These are phyloP conservation scores for Eucommia ulmoides DNA, from an alignment of 257 asterid species.

Conservation along the genomic window DNA sequence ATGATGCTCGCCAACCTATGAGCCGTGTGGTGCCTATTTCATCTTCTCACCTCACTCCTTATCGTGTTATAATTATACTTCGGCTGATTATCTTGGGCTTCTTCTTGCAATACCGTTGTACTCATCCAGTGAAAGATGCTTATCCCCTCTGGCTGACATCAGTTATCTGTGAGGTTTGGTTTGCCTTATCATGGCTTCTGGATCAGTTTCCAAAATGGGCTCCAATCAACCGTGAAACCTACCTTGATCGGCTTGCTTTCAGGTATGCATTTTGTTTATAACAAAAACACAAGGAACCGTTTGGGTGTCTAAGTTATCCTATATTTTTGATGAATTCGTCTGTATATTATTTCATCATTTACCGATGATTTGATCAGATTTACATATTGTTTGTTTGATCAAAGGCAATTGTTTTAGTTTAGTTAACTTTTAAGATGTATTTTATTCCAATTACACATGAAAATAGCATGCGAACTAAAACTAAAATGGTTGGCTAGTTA, in stretches of 20 bases:
- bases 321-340: too few relatives aligned
- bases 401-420: not conserved
- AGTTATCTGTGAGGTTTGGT: slow-evolving; percentile 71
- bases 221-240: slow-evolving; percentile 59
- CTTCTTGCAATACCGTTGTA: slow-evolving; percentile 60
- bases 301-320: too few relatives aligned
- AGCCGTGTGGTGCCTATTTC: slow-evolving; percentile 56
- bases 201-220: slow-evolving; percentile 73
- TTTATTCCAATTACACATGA: too few relatives aligned
- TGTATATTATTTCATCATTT: too few relatives aligned
- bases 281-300: too few relatives aligned
- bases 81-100: slow-evolving; percentile 53
- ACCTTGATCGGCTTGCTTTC: slow-evolving; percentile 48
- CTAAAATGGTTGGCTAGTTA: too few relatives aligned
- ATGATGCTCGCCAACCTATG: slow-evolving; percentile 66
- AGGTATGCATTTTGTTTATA: too few relatives aligned
- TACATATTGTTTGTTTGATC: too few relatives aligned
- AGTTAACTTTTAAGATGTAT: too few relatives aligned
- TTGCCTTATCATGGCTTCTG: slow-evolving; percentile 61
- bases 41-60: slow-evolving; percentile 49
- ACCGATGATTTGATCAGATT: slow-evolving; percentile 6
- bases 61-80: slow-evolving; percentile 49
- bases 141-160: slow-evolving; percentile 66
- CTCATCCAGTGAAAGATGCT: slow-evolving; percentile 60
- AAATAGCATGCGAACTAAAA: too few relatives aligned